Conservation (phyloP, 1,284 basidiomycete genomes). For the Austroboletus niveus region DNA sequence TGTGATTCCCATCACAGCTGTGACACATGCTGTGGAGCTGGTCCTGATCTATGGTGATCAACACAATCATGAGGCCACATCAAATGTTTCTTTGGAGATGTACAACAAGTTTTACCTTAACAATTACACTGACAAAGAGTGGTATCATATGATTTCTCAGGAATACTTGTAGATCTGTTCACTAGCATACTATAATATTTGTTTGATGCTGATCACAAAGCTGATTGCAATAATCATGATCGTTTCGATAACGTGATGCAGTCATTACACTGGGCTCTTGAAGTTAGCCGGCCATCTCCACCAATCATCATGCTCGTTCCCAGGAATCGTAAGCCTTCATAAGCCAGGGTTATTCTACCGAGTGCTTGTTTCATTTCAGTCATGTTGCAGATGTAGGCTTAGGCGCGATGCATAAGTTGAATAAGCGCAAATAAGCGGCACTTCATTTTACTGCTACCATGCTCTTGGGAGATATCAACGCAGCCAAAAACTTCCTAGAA, state of each 20-base stretch:
- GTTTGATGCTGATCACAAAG: no score
- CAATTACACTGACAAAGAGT: not conserved
- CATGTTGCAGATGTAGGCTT: not conserved
- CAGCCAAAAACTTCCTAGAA: no score
- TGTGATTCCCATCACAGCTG: not conserved
- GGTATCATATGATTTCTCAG: not conserved
- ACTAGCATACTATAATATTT: no score
- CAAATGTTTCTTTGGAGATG: conserved; percentile 1
- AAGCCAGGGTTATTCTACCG: not conserved
- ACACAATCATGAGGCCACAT: not conserved
- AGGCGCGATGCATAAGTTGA: no score
- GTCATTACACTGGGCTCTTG: no score
- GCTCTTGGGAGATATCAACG: no score
- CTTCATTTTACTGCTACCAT: no score
- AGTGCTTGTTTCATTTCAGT: conserved; percentile 2
- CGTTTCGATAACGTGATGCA: no score
- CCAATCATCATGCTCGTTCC: conserved; percentile 2
- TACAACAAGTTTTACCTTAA: conserved; percentile 4
- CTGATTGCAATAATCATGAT: no score
- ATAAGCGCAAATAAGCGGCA: no score
- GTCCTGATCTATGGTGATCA: conserved; percentile 1
- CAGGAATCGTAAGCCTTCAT: not conserved
- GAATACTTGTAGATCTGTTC: not conserved
- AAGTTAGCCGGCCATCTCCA: not conserved
- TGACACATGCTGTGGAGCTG: conserved; percentile 1